A percentile compares a stretch with the other conserved stretches of the same genome.
These are phyloP conservation scores for Hypoxylon sp. DNA, from an alignment of 2,329 filamentous ascomycete species.

Conservation along the genomic window DNA sequence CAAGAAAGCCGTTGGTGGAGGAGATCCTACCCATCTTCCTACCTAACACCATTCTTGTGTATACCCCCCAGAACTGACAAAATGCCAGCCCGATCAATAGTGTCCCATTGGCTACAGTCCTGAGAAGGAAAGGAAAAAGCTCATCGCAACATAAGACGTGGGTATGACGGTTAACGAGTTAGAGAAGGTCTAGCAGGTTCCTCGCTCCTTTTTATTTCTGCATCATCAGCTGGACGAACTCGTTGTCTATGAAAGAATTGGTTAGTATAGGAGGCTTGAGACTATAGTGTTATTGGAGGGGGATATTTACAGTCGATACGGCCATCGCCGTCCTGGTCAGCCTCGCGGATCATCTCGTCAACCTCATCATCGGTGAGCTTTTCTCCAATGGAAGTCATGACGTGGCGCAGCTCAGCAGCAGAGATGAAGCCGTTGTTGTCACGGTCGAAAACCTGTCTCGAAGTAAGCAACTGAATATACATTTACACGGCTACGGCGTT, in stretches of 20 bases:
- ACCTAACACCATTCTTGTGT: constrained; percentile 45
- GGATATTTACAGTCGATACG: constrained; percentile 82
- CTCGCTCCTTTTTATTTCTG: constrained; percentile 77
- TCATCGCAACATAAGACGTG: constrained; percentile 48
- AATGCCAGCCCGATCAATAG: constrained; percentile 33
- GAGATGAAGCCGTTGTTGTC: constrained; percentile 95
- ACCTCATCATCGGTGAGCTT: constrained; percentile 93
- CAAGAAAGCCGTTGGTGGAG: constrained; percentile 41
- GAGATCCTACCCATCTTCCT: constrained; percentile 43
- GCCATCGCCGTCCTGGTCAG: constrained; percentile 90
- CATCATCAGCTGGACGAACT: constrained; percentile 96
- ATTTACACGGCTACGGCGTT: not conserved
- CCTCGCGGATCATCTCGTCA: constrained; percentile 93
- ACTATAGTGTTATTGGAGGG: constrained; percentile 30
- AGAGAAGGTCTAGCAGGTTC: constrained; percentile 42
- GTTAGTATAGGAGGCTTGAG: constrained; percentile 46
- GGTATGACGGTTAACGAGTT: constrained; percentile 48
- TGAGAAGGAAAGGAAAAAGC: constrained; percentile 45
- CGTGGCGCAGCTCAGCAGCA: constrained; percentile 86
- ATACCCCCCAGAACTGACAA: constrained; percentile 37
- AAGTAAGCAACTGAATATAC: constrained; percentile 42
- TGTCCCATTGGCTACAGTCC: constrained; percentile 33
- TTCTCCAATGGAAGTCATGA: constrained; percentile 93
- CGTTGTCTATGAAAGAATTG: constrained; percentile 77
- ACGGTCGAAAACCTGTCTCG: constrained; percentile 79